Evolutionary conservation across 148 eudicot genomes (phyloP).

Genomic region (Chenopodium suecicum): DNA sequence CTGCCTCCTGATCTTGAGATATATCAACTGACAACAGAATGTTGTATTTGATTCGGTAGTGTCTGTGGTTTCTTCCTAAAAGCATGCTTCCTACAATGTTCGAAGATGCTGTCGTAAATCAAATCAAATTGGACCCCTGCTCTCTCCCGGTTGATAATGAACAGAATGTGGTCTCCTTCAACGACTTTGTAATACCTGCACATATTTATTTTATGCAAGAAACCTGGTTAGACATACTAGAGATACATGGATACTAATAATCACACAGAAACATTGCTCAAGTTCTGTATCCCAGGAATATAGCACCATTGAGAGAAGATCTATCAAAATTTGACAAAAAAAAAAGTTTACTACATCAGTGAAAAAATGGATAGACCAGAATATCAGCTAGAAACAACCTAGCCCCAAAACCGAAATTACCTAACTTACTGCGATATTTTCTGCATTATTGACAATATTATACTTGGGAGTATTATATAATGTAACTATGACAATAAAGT

Average conservation of each 20-base stretch:
- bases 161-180: conserved; percentile 88
- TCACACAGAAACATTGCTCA: background rate
- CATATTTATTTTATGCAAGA: background rate
- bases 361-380: background rate
- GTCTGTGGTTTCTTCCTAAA: conserved; percentile 63
- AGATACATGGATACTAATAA: background rate
- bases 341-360: too few relatives aligned
- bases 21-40: conserved; percentile 21
- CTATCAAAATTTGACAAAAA: too few relatives aligned
- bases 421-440: background rate
- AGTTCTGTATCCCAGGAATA: background rate
- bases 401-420: background rate
- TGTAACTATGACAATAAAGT: too few relatives aligned
- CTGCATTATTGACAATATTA: background rate
- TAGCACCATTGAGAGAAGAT: background rate
- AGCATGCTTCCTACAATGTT: conserved; percentile 84
- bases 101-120: conserved; percentile 88
- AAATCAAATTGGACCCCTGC: conserved; percentile 87
- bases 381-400: background rate
- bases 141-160: conserved; percentile 82
- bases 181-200: conserved; percentile 91
- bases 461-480: too few relatives aligned
- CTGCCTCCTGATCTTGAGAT: background rate
- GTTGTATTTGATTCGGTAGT: conserved; percentile 54
- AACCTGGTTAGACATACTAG: background rate